Percentiles rank a stretch among this genome's conserved stretches.
Evolutionary conservation across 257 asterid species (phyloP).

Genomic region (Henckelia pumila): DNA sequence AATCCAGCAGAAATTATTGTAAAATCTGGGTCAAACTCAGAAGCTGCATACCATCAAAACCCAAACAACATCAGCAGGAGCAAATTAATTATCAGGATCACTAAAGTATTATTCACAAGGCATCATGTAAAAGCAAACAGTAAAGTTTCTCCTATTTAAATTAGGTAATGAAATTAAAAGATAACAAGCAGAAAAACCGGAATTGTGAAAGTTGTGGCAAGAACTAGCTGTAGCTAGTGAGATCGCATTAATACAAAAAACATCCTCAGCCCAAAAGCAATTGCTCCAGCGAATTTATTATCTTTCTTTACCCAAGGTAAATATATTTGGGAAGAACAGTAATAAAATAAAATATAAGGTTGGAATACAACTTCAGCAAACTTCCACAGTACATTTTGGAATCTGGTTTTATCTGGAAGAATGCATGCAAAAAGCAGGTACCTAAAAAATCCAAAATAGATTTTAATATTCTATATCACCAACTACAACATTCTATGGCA

Average conservation of each 20-base stretch:
- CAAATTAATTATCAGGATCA: conserved; percentile 22
- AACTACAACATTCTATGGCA: conserved; percentile 5
- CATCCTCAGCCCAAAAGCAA: conserved; percentile 4
- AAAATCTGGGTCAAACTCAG: conserved; percentile 83
- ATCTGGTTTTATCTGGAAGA: not conserved
- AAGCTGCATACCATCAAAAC: conserved; percentile 55
- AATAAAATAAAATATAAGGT: not conserved
- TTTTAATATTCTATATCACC: conserved; percentile 11
- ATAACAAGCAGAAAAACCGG: conserved; percentile 1
- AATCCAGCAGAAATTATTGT: conserved; percentile 98
- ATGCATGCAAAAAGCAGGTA: conserved; percentile 15
- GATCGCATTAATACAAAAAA: not conserved
- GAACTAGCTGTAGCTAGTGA: not conserved
- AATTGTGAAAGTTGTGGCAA: conserved; percentile 6
- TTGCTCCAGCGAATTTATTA: conserved; percentile 3
- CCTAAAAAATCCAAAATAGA: conserved; percentile 7
- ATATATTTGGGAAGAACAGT: conserved; percentile 8
- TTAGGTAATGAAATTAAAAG: conserved; percentile 13
- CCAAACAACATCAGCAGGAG: conserved; percentile 31
- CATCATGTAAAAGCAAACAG: conserved; percentile 18
- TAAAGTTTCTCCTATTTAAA: conserved; percentile 3
- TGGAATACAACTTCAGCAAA: not conserved
- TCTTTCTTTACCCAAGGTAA: not conserved
- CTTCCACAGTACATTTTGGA: not conserved
- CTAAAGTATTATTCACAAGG: conserved; percentile 11